Evolutionary conservation across 106 monocot species (phyloP).

Genomic region (Allium sativum): DNA sequence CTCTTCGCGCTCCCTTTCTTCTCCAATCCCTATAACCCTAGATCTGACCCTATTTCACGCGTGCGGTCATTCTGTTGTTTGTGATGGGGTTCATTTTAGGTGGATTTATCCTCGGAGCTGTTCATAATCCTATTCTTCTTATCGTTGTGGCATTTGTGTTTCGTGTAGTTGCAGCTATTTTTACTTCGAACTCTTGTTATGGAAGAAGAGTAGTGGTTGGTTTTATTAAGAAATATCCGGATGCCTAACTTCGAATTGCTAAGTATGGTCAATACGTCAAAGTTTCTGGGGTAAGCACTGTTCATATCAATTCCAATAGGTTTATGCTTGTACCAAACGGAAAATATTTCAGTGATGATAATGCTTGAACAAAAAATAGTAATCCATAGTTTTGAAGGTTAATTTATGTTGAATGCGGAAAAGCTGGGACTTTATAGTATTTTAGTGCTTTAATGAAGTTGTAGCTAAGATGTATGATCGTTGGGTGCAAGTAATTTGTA

Average conservation of each 20-base stretch:
- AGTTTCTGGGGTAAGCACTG: slow-evolving; percentile 26
- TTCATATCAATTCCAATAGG: too few species aligned
- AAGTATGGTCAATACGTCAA: slow-evolving; percentile 42
- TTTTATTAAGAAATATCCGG: slow-evolving; percentile 23
- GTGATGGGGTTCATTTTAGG: slow-evolving; percentile 36
- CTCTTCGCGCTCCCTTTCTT: too few species aligned
- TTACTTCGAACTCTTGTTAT: slow-evolving; percentile 30
- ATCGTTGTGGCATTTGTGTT: slow-evolving; percentile 22
- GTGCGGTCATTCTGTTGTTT: slow-evolving; percentile 26
- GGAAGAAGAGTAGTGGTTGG: slow-evolving; percentile 21
- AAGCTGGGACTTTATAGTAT: too few species aligned
- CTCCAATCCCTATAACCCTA: too few species aligned
- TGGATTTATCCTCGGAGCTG: slow-evolving; percentile 39
- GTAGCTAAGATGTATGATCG: too few species aligned
- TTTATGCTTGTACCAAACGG: too few species aligned
- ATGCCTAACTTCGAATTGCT: slow-evolving; percentile 30
- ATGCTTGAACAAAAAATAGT: too few species aligned
- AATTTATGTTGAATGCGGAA: too few species aligned
- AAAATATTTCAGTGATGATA: too few species aligned
- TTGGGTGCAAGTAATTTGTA: too few species aligned
- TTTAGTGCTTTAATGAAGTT: too few species aligned
- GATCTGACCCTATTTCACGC: slow-evolving; percentile 11
- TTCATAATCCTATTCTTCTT: slow-evolving; percentile 35
- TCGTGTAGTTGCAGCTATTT: slow-evolving; percentile 13
- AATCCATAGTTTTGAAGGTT: too few species aligned